These are phyloP conservation scores for Brassica balearica DNA, from an alignment of 441 rosid genomes.

Conservation along the genomic window DNA sequence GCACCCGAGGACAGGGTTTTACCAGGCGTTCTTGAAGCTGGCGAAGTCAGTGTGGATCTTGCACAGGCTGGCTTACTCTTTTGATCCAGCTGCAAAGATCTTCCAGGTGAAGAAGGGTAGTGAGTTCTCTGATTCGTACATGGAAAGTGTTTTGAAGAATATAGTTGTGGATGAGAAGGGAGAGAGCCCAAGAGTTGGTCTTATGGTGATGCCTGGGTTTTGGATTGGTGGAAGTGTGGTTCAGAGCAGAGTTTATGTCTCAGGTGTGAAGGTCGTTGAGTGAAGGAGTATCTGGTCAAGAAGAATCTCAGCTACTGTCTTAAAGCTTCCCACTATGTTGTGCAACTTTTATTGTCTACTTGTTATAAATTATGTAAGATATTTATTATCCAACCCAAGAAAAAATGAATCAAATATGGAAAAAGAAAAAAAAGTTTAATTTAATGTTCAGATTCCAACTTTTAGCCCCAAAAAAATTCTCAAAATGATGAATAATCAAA, in stretches of 20 bases:
- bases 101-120: constrained; percentile 84
- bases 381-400: constrained; percentile 2
- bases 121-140: constrained; percentile 83
- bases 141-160: constrained; percentile 87
- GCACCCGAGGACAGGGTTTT: constrained; percentile 94
- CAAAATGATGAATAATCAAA: not conserved
- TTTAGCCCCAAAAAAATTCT: not conserved
- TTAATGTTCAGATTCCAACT: not conserved
- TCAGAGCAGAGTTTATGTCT: constrained; percentile 86
- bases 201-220: constrained; percentile 97
- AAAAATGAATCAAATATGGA: not conserved
- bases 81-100: constrained; percentile 74
- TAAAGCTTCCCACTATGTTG: constrained; percentile 33
- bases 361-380: constrained; percentile 26
- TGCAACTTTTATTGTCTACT: constrained; percentile 35
- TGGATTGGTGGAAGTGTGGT: constrained; percentile 76
- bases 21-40: constrained; percentile 83
- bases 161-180: constrained; percentile 64
- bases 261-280: constrained; percentile 81
- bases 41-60: constrained; percentile 91
- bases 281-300: constrained; percentile 30
- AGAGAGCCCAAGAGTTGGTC: constrained; percentile 71
- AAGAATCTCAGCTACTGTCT: not conserved
- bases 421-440: not conserved
- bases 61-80: constrained; percentile 88